Conservation (phyloP, 345 rosid genomes). For the Punica granatum region DNA sequence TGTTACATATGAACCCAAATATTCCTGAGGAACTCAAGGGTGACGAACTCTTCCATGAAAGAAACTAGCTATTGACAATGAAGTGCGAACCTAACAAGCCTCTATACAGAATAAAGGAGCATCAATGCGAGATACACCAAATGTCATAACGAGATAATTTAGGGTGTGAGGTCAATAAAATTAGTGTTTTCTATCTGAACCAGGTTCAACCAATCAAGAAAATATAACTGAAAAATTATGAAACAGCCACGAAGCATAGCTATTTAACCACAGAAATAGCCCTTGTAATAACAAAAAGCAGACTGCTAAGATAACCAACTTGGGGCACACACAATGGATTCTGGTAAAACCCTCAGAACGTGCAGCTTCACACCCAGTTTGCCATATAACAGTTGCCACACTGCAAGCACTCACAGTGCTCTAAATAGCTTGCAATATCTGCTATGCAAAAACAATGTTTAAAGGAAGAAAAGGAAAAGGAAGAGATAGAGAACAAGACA, state of each 20-base stretch:
- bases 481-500: background rate
- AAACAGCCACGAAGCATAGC: background rate
- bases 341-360: background rate
- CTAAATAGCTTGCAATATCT: background rate
- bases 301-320: background rate
- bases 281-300: background rate
- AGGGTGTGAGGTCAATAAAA: background rate
- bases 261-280: background rate
- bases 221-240: background rate
- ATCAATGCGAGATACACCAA: background rate
- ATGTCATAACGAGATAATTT: background rate
- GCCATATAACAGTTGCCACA: background rate
- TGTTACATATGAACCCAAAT: background rate
- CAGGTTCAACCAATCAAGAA: background rate
- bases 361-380: background rate
- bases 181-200: background rate
- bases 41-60: background rate
- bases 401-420: background rate
- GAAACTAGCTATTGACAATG: background rate
- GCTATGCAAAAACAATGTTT: background rate
- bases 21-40: background rate
- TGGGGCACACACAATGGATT: background rate
- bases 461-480: conserved; percentile 1
- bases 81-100: background rate
- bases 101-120: background rate